phyloP scores from a whole-genome alignment of 176 grass and related monocot species.

The Rhipidocladum racemiflorum region DNA sequence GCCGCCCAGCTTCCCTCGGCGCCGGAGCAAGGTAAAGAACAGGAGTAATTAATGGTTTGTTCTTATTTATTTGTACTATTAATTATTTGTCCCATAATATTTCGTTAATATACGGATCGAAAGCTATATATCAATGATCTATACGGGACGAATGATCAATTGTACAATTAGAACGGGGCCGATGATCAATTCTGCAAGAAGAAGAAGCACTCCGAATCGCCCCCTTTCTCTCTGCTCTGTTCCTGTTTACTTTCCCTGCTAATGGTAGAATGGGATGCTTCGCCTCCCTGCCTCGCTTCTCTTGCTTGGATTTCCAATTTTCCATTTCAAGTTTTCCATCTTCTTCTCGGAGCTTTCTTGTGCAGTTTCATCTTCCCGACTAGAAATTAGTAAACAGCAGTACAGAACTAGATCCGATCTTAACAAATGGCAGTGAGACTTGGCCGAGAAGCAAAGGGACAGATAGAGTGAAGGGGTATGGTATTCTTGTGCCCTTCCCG shows the following conservation, averaged over 20 bases:
- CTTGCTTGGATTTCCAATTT: neutral
- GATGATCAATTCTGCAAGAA: too few species aligned
- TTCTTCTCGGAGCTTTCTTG: neutral
- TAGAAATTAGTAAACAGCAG: neutral
- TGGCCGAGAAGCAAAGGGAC: constrained; percentile 1
- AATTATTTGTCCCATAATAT: too few species aligned
- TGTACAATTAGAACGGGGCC: too few species aligned
- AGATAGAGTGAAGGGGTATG: neutral
- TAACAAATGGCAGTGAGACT: neutral
- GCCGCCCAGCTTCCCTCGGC: neutral
- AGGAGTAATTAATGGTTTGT: too few species aligned
- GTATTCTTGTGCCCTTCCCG: neutral
- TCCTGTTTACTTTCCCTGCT: neutral
- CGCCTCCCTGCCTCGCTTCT: neutral
- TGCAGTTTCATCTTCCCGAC: neutral
- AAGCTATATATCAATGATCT: too few species aligned
- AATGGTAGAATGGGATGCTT: neutral
- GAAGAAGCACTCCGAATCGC: neutral
- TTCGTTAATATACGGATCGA: too few species aligned
- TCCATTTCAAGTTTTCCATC: neutral
- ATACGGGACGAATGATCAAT: too few species aligned
- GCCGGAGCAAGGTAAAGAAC: constrained; percentile 11
- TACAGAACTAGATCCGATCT: neutral
- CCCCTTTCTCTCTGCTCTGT: neutral
- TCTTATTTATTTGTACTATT: too few species aligned